Evolutionary conservation across 1,284 basidiomycete genomes (phyloP).

Genomic region (Cryptococcus floricola): DNA sequence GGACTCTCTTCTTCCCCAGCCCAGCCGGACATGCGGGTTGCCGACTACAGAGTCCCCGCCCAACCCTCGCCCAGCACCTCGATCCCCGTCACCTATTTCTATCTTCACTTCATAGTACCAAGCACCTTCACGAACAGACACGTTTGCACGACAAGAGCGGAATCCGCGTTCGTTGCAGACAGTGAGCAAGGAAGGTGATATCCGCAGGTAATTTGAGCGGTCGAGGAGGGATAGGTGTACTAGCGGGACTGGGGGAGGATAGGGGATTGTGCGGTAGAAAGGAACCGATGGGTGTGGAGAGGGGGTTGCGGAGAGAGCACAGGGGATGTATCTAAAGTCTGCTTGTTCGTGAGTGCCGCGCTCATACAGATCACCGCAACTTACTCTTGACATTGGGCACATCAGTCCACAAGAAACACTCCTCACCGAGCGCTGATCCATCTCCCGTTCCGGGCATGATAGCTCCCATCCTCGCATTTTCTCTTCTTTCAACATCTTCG

Average conservation of each 20-base stretch:
- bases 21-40: slow-evolving; percentile 74
- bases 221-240: slow-evolving; percentile 53
- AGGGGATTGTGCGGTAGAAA: slow-evolving; percentile 45
- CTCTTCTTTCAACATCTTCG: slow-evolving; percentile 11
- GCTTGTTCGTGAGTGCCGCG: neutral
- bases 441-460: slow-evolving; percentile 38
- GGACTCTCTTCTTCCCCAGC: slow-evolving; percentile 88
- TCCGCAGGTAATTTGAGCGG: slow-evolving; percentile 59
- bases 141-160: slow-evolving; percentile 81
- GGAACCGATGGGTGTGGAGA: slow-evolving; percentile 35
- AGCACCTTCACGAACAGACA: slow-evolving; percentile 79
- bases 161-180: slow-evolving; percentile 84
- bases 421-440: slow-evolving; percentile 35
- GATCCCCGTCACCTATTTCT: slow-evolving; percentile 59
- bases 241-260: slow-evolving; percentile 28
- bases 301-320: slow-evolving; percentile 43
- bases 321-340: slow-evolving; percentile 51
- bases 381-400: slow-evolving; percentile 42
- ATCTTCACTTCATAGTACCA: slow-evolving; percentile 94
- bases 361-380: neutral
- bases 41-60: slow-evolving; percentile 22
- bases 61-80: slow-evolving; percentile 51
- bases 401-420: slow-evolving; percentile 46
- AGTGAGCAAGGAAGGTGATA: slow-evolving; percentile 74
- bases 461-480: slow-evolving; percentile 11